These are phyloP conservation scores for Abelmoschus esculentus DNA, from an alignment of 345 rosid genomes.

Conservation along the genomic window DNA sequence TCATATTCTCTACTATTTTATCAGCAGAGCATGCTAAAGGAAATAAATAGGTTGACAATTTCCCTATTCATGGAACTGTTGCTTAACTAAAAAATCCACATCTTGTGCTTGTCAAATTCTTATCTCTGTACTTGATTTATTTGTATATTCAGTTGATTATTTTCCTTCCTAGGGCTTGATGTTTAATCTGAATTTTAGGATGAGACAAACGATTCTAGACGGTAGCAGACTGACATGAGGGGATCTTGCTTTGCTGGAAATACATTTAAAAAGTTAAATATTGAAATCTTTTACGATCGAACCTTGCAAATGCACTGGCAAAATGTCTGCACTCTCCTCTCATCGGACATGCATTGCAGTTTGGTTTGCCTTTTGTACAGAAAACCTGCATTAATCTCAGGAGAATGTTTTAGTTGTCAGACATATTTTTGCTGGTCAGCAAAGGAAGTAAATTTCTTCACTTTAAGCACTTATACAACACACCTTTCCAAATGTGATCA, in stretches of 20 bases:
- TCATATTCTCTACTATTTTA: not conserved
- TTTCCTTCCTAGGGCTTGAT: not conserved
- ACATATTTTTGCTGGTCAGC: constrained; percentile 9
- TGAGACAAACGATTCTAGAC: not conserved
- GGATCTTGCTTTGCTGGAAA: not conserved
- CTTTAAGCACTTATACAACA: not conserved
- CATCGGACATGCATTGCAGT: constrained; percentile 97
- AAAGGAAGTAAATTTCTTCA: not conserved
- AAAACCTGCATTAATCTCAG: constrained; percentile 60
- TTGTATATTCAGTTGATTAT: not conserved
- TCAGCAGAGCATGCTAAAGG: constrained; percentile 2
- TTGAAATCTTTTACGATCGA: constrained; percentile 13
- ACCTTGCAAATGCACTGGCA: constrained; percentile 99
- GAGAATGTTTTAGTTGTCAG: constrained; percentile 14
- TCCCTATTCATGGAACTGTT: not conserved
- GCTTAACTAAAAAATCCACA: not conserved
- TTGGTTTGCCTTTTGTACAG: constrained; percentile 90
- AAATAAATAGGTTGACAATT: not conserved
- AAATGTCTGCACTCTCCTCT: constrained; percentile 98
- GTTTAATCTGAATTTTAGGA: not conserved
- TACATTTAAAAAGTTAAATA: not conserved
- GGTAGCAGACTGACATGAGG: not conserved
- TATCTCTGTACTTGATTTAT: not conserved
- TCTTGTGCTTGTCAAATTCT: not conserved
- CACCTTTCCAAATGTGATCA: constrained; percentile 99